Evolutionary conservation across 1,284 basidiomycete species (phyloP), one percentile per base, ranked within the genome.

Genomic region (Termitomyces sp.): DNA sequence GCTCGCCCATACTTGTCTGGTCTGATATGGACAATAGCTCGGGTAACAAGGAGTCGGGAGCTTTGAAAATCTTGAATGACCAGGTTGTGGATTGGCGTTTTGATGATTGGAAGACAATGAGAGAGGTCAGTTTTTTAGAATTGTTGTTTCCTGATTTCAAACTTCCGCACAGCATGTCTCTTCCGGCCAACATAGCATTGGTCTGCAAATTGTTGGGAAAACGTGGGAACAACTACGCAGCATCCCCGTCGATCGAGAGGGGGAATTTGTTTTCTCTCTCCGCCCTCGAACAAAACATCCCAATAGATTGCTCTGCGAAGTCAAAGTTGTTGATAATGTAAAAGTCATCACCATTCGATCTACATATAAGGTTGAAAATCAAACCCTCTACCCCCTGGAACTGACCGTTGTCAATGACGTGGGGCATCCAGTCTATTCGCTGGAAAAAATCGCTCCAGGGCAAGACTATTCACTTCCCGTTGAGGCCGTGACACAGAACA

Each of bases 281-380:
- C 84, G 92, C 7, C 95, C 97, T 6, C 81, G 86, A 59, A 77
- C 73, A 14, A 88, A 88, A 66, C 85, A 91, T 53, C 79, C 84
- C 3, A 86, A 92, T 66, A 88, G 94, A 37, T 68, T 99, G 39
- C 78, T 97, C 19, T 97, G 92, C 67, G 95, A 97, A 61, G 86
- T 99, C 58, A 87, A 83, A 60, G 84, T 99, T 28, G 81, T 91
- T 64, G 86, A 97, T 67, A 98, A 95, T 64, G 88, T 97, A 68
- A 99, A 99, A 75, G 73, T 97, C 56, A 91, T 99, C 57, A 98
- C 93, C 1, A 81, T 99, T 61, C 81, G 95, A 37, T 99, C 97
- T 0, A 93, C 93, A 0, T 95, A 97, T 69, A 86, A 91, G 63
- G 79, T 99, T 49, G 89, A 95, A 68, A 99, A 99, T 69, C 74